Evolutionary conservation across 345 rosid genomes (phyloP).

Genomic region (Dovyalis caffra): DNA sequence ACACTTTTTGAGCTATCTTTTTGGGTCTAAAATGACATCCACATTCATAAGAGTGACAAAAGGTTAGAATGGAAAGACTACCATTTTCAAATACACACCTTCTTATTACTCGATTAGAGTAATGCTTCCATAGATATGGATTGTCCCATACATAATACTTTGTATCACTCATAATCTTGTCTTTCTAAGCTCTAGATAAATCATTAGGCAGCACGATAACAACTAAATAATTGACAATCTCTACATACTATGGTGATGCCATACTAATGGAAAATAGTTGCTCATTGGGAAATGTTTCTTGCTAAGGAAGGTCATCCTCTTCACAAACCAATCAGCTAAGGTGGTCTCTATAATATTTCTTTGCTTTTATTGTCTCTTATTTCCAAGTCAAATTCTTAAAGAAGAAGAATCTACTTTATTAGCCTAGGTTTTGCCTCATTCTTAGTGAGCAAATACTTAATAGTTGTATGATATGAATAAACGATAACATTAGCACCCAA

Average conservation of each 20-base stretch:
- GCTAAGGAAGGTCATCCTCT: background rate
- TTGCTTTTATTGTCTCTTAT: background rate
- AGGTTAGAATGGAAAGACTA: background rate
- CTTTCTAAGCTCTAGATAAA: too few relatives aligned
- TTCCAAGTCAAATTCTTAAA: background rate
- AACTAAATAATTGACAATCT: too few relatives aligned
- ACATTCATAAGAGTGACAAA: background rate
- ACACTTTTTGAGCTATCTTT: background rate
- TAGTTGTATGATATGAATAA: background rate
- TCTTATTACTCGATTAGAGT: background rate
- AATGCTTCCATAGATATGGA: background rate
- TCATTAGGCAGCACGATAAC: background rate
- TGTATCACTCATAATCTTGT: background rate
- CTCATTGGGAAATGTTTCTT: background rate
- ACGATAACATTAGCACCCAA: background rate
- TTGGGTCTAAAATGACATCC: background rate
- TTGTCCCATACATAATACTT: background rate
- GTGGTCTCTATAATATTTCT: background rate
- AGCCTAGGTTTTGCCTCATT: background rate
- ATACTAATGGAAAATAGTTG: background rate
- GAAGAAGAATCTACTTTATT: background rate
- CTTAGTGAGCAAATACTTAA: background rate
- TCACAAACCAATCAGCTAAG: background rate
- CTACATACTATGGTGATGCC: background rate
- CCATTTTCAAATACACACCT: too few relatives aligned